A percentile compares a stretch with the other conserved stretches of the same genome.
Conservation (phyloP, 192 early-diverging fungal genomes). For the Coemansia sp. region DNA sequence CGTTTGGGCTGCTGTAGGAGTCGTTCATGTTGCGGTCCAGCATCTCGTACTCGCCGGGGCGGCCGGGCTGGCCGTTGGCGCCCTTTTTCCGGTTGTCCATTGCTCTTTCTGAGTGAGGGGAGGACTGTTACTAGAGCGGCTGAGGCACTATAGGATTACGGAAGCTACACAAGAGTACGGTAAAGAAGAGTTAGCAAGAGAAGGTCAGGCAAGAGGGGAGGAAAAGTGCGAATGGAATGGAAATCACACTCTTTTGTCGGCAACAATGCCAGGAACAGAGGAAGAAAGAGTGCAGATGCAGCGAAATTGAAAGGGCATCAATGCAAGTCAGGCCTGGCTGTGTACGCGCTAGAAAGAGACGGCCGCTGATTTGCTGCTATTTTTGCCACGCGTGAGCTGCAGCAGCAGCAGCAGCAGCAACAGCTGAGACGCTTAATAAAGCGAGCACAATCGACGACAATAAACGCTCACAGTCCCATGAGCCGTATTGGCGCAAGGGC, state of each 20-base stretch:
- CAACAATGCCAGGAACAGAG: neutral
- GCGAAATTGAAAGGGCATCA: neutral
- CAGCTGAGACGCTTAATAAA: neutral
- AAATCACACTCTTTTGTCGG: neutral
- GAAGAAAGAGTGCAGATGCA: conserved; percentile 10
- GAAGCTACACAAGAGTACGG: conserved; percentile 5
- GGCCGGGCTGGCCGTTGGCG: conserved; percentile 8
- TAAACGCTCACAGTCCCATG: no score
- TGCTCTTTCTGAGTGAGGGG: neutral
- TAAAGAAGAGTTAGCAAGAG: conserved; percentile 3
- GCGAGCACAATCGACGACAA: neutral
- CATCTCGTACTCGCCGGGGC: conserved; percentile 52
- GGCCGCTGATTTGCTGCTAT: conserved; percentile 13
- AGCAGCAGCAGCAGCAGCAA: no score
- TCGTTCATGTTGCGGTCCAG: conserved; percentile 47
- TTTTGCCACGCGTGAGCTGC: conserved; percentile 2
- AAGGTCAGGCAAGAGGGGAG: neutral
- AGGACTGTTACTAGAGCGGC: neutral
- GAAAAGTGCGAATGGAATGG: neutral
- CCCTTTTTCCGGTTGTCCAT: conserved; percentile 40
- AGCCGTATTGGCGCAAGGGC: neutral
- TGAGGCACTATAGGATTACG: neutral
- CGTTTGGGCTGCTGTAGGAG: conserved; percentile 24
- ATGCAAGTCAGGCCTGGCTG: neutral
- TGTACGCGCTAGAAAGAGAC: neutral